Evolutionary conservation across 169 alveolate genomes (phyloP), one percentile per base, ranked within the genome.

Genomic region (Plasmodium gonderi): DNA sequence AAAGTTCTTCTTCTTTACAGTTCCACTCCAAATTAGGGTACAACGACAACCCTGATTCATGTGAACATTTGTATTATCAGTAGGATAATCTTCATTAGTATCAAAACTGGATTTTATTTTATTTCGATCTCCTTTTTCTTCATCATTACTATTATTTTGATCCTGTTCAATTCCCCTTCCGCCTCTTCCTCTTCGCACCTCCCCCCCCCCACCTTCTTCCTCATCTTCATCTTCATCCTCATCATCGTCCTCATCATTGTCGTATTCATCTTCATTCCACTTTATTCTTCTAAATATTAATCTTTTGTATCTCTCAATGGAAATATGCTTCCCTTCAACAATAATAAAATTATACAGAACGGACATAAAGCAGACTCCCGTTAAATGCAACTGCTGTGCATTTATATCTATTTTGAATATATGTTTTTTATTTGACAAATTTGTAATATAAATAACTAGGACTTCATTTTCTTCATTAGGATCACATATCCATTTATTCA

Each of bases 361-460:
- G 5, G 91, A 69, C 89, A 97, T 91, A 79, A 97, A 94, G 77
- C 98, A 97, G 14, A 96, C 96, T 23, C 99, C 99, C 5, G 98
- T 96, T 44, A 97, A 95, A 94, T 97, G 99, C 44, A 96, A 95
- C 90, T 97, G 98, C 79, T 97, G 97, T 7, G 99, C 99, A 74
- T 97, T 97, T 42, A 95, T 96, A 78, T 97, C 98, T 49, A 97
- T 92, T 89, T 95, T 95, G 85, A 94, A 94, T 14, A 95, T 47
- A 83, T 94, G 91, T 90, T 92, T 95, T 60, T 95, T 79, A 85
- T 94, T 91, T 14, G 93, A 67, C 20, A 95, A 92, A 26, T 95
- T 93, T 40, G 91, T 68, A n/a, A 95, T 69, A 67, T 95, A 91
- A 64, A 95, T 93, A 68, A 95, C 92, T 31, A 95, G 94, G 44